Conservation (phyloP, 352 stramenopile genomes). For the Phytophthora capsici region DNA sequence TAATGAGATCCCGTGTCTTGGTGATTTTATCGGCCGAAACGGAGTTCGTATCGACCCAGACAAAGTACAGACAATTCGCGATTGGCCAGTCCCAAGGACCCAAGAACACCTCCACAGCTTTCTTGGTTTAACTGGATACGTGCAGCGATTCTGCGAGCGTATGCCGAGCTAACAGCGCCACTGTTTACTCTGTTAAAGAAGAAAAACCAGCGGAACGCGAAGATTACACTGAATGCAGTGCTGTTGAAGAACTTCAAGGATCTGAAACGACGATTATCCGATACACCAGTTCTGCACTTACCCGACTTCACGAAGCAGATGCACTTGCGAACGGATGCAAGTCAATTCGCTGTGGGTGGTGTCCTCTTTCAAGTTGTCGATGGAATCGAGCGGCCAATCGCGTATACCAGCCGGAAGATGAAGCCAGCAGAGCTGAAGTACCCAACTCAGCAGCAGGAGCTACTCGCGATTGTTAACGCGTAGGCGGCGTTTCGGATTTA, state of each 20-base stretch:
- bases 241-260: constrained; percentile 20
- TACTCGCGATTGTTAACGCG: constrained; percentile 20
- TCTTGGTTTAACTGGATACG: not conserved
- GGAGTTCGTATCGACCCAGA: constrained; percentile 6
- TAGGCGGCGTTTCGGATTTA: too few species aligned
- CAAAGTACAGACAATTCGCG: not conserved
- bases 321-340: constrained; percentile 15
- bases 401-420: constrained; percentile 28
- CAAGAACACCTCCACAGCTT: not conserved
- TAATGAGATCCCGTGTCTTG: not conserved
- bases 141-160: not conserved
- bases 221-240: constrained; percentile 4
- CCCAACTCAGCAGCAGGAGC: constrained; percentile 16
- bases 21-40: not conserved
- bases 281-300: constrained; percentile 14
- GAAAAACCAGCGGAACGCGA: constrained; percentile 2
- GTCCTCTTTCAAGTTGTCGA: constrained; percentile 13
- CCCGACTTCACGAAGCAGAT: constrained; percentile 13
- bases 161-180: too few species aligned
- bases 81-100: not conserved
- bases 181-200: too few species aligned
- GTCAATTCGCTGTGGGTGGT: constrained; percentile 9
- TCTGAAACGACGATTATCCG: not conserved
- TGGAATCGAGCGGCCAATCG: constrained; percentile 12
- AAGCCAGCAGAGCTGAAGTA: constrained; percentile 27